Conservation (phyloP, 2,329 filamentous ascomycete species). For the Botrytis fabae region DNA sequence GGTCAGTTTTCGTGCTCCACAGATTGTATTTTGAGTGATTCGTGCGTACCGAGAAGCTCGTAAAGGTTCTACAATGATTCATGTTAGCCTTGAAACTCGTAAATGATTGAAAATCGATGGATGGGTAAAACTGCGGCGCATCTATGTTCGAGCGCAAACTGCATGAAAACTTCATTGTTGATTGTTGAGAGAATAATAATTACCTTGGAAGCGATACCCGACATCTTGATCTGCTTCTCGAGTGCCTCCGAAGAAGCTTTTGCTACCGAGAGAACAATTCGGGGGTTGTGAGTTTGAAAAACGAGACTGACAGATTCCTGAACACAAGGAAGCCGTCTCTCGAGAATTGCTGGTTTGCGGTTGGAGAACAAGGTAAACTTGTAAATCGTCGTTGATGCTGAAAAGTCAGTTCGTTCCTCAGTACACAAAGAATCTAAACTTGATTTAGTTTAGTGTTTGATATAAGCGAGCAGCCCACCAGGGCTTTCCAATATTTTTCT, state of each 20-base stretch:
- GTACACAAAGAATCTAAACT: conserved; percentile 25
- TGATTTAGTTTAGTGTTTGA: conserved; percentile 10
- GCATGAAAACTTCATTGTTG: conserved; percentile 18
- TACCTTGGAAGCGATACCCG: conserved; percentile 44
- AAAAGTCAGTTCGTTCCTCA: conserved; percentile 16
- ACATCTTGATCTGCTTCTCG: conserved; percentile 43
- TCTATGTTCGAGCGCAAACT: conserved; percentile 24
- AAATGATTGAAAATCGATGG: conserved; percentile 24
- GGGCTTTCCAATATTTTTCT: conserved; percentile 4
- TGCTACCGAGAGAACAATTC: conserved; percentile 44
- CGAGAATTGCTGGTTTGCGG: conserved; percentile 33
- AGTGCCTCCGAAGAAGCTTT: conserved; percentile 44
- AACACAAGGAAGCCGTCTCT: conserved; percentile 43
- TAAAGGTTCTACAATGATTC: conserved; percentile 75
- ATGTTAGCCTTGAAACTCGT: conserved; percentile 42
- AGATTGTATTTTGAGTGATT: conserved; percentile 29
- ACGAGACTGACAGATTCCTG: conserved; percentile 43
- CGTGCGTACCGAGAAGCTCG: conserved; percentile 88
- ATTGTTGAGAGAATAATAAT: conserved; percentile 22
- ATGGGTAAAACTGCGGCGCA: conserved; percentile 22
- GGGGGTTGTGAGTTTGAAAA: conserved; percentile 30
- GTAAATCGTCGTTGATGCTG: conserved; percentile 23
- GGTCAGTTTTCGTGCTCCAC: conserved; percentile 37
- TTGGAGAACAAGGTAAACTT: conserved; percentile 24
- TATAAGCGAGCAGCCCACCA: conserved; percentile 21